A percentile compares a stretch with the other conserved stretches of the same genome.
phyloP scores from a whole-genome alignment of 441 rosid genomes.

The Jatropha podagrica region DNA sequence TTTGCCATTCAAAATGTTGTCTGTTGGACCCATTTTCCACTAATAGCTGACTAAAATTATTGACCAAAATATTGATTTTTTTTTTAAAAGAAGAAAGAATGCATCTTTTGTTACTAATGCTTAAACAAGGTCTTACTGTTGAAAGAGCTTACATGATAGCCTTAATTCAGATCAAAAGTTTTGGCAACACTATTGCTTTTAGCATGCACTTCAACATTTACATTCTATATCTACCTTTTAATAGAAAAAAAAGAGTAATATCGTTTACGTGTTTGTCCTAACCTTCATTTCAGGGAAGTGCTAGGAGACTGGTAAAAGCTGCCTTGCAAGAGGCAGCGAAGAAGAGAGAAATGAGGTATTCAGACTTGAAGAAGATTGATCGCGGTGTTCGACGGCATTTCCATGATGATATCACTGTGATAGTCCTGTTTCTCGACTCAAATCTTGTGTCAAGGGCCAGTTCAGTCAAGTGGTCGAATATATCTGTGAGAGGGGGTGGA shows the following conservation, averaged over 20 bases:
- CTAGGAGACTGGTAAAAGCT: conserved; percentile 81
- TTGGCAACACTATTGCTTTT: neutral
- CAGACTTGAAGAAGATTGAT: conserved; percentile 95
- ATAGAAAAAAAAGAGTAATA: neutral
- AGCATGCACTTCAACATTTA: neutral
- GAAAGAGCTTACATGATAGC: neutral
- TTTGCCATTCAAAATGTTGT: neutral
- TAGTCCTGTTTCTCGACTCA: conserved; percentile 84
- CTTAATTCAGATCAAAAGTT: neutral
- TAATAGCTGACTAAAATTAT: neutral
- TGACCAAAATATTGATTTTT: too few relatives aligned
- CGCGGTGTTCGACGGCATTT: conserved; percentile 92
- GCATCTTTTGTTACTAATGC: neutral
- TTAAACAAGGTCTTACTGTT: neutral
- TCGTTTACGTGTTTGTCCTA: neutral
- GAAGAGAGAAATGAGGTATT: conserved; percentile 95
- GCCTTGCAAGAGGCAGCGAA: conserved; percentile 88
- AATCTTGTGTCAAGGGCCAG: conserved; percentile 52
- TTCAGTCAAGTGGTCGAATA: conserved; percentile 36
- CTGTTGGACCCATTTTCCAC: neutral
- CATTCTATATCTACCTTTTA: neutral
- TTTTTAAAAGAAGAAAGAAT: too few relatives aligned
- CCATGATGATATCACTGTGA: conserved; percentile 94
- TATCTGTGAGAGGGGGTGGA: conserved; percentile 81
- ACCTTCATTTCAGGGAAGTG: conserved; percentile 68